A percentile compares a stretch with the other conserved stretches of the same genome.
Evolutionary conservation across 495 filamentous ascomycete species (phyloP).

Genomic region (Immersiella caudata): DNA sequence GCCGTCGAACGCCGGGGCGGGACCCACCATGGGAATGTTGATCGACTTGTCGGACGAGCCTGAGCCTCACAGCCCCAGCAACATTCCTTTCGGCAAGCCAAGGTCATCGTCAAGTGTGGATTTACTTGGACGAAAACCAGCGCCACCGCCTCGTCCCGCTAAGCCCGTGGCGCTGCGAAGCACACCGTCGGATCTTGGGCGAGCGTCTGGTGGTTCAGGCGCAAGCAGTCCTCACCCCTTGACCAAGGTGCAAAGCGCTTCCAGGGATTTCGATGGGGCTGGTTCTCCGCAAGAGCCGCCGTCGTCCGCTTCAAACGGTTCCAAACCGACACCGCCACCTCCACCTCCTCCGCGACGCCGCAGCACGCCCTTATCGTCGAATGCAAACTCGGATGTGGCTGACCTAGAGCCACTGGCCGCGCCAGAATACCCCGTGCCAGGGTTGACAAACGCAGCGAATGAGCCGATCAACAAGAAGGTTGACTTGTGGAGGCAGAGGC

Average conservation of each 20-base stretch:
- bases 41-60: constrained; percentile 67
- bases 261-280: constrained; percentile 26
- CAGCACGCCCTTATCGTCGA: constrained; percentile 41
- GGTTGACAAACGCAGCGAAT: constrained; percentile 17
- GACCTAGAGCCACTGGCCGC: constrained; percentile 35
- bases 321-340: constrained; percentile 34
- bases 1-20: constrained; percentile 28
- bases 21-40: constrained; percentile 56
- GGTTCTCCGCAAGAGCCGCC: background rate
- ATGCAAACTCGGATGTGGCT: constrained; percentile 33
- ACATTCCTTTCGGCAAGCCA: constrained; percentile 25
- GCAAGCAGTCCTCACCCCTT: constrained; percentile 24
- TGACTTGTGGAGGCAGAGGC: constrained; percentile 78
- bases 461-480: constrained; percentile 69
- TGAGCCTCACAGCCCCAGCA: constrained; percentile 37
- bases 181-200: constrained; percentile 29
- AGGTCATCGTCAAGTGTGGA: constrained; percentile 43
- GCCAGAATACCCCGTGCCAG: background rate
- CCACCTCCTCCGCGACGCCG: constrained; percentile 50
- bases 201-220: background rate
- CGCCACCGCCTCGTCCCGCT: constrained; percentile 64
- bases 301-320: constrained; percentile 12
- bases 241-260: constrained; percentile 14
- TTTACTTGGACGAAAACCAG: constrained; percentile 39
- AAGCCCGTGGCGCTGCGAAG: constrained; percentile 70